A percentile compares a stretch with the other conserved stretches of the same genome.
Evolutionary conservation across 2,329 filamentous ascomycete species (phyloP).

Genomic region (Allantophomopsis lycopodina): DNA sequence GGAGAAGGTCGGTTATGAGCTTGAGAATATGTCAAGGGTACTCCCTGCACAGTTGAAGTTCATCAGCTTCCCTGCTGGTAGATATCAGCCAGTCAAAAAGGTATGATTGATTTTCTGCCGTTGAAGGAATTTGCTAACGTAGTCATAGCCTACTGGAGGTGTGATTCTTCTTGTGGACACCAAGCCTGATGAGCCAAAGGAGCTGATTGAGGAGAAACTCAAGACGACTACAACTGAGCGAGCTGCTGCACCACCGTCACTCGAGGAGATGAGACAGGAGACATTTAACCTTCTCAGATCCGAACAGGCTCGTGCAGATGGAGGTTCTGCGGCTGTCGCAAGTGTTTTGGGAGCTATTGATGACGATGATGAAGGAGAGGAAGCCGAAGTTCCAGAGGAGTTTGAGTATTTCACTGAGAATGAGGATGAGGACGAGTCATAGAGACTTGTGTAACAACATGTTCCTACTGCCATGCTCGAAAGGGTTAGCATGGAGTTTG

Average conservation of each 20-base stretch:
- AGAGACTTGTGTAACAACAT: neutral
- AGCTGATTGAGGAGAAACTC: constrained; percentile 79
- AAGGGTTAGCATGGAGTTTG: too few relatives aligned
- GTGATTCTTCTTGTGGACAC: constrained; percentile 85
- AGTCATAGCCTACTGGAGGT: constrained; percentile 69
- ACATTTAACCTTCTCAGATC: constrained; percentile 23
- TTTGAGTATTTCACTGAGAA: constrained; percentile 61
- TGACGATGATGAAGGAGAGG: constrained; percentile 64
- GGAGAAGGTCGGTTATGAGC: constrained; percentile 91
- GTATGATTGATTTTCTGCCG: constrained; percentile 31
- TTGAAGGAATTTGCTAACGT: constrained; percentile 24
- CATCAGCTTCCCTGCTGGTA: constrained; percentile 78
- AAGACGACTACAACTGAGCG: constrained; percentile 62
- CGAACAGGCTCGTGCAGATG: constrained; percentile 18
- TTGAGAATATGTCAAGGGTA: constrained; percentile 94
- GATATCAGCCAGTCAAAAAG: constrained; percentile 90
- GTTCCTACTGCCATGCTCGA: too few relatives aligned
- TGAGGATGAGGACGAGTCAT: constrained; percentile 13
- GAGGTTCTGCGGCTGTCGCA: constrained; percentile 55
- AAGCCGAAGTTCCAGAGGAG: constrained; percentile 54
- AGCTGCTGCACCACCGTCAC: constrained; percentile 28
- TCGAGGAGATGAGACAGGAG: constrained; percentile 15
- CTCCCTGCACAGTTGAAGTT: constrained; percentile 89
- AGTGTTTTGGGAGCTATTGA: constrained; percentile 78
- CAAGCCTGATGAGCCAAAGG: constrained; percentile 63